These are phyloP conservation scores for Chlorella vulgaris DNA, from an alignment of 139 green algal species.

Conservation along the genomic window DNA sequence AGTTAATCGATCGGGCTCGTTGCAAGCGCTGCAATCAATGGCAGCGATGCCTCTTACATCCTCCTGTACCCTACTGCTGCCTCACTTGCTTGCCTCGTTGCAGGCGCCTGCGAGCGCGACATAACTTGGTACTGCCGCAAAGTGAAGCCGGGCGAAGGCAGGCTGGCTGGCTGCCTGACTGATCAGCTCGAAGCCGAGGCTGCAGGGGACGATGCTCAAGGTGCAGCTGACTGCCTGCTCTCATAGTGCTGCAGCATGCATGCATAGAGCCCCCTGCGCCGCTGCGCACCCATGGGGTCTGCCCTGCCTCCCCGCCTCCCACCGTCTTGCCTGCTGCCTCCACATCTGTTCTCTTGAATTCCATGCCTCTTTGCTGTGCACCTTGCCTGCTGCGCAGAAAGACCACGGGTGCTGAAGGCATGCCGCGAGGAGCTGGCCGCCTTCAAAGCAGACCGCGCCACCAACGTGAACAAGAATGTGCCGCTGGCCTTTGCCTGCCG, in stretches of 20 bases:
- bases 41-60: not conserved
- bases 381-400: constrained; percentile 28
- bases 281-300: not conserved
- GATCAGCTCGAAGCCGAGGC: constrained; percentile 59
- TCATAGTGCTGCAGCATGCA: not conserved
- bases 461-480: constrained; percentile 85
- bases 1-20: not conserved
- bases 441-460: constrained; percentile 71
- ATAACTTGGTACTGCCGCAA: constrained; percentile 68
- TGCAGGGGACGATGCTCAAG: constrained; percentile 42
- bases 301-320: not conserved
- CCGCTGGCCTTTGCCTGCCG: constrained; percentile 75
- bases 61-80: not conserved
- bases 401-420: not conserved
- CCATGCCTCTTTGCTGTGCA: not conserved
- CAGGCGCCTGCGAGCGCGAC: constrained; percentile 70
- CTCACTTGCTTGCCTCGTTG: not conserved
- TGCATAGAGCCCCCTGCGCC: too few relatives aligned
- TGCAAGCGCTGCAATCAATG: not conserved
- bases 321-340: too few relatives aligned
- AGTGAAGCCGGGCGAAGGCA: constrained; percentile 56
- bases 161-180: constrained; percentile 70
- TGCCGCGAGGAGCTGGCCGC: constrained; percentile 54
- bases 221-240: not conserved
- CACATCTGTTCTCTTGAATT: not conserved